Conservation (phyloP, 129 eudicot species). For the Artemisia argyi region DNA sequence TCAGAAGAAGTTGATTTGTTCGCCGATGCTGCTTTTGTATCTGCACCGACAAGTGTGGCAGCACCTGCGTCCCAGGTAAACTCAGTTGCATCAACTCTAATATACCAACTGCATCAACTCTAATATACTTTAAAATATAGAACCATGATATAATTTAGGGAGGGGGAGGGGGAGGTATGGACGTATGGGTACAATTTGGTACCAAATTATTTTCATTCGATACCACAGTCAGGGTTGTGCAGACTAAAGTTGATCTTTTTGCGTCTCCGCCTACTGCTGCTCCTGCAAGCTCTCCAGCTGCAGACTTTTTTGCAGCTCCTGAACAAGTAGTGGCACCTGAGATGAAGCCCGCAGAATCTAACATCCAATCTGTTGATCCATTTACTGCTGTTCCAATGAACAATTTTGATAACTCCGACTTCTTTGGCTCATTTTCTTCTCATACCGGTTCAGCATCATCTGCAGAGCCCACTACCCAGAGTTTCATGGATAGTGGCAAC, state of each 20-base stretch:
- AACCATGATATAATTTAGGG: too few species aligned
- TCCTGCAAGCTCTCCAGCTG: neutral
- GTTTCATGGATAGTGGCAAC: too few species aligned
- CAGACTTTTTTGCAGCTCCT: too few species aligned
- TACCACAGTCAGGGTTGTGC: neutral
- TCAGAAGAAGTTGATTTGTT: conserved; percentile 85
- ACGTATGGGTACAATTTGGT: too few species aligned
- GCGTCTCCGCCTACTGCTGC: too few species aligned
- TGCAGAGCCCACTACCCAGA: too few species aligned
- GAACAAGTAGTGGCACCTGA: conserved; percentile 2
- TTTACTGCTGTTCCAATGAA: conserved; percentile 86
- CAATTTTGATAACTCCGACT: conserved; percentile 61
- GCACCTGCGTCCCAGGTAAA: conserved; percentile 50
- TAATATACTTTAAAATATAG: neutral
- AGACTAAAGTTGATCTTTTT: conserved; percentile 37
- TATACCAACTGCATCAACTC: too few species aligned
- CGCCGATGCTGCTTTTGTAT: conserved; percentile 93
- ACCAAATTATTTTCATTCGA: too few species aligned
- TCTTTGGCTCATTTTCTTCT: conserved; percentile 70
- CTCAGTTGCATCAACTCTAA: too few species aligned
- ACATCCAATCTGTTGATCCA: conserved; percentile 51
- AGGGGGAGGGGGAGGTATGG: too few species aligned
- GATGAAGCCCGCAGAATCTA: conserved; percentile 21
- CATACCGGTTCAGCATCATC: conserved; percentile 10
- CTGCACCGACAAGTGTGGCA: conserved; percentile 59